These are phyloP conservation scores for Plasmodium coatneyi DNA, from an alignment of 169 alveolate genomes.

Conservation along the genomic window DNA sequence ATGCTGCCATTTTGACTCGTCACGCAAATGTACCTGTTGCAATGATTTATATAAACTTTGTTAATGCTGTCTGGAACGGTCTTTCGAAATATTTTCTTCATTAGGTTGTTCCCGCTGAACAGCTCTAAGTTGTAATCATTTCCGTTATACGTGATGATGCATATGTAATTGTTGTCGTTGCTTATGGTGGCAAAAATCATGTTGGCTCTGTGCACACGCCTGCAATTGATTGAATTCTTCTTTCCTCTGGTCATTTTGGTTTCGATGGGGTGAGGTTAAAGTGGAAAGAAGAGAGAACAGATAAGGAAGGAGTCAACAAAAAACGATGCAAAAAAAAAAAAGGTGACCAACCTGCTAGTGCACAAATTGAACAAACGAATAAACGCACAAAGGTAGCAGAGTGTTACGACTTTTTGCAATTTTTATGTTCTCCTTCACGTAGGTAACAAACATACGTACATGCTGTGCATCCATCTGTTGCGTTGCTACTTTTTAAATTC, in stretches of 20 bases:
- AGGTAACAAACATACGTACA: not conserved
- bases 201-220: conserved; percentile 57
- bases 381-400: not conserved
- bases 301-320: not conserved
- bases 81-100: conserved; percentile 65
- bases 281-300: not conserved
- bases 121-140: conserved; percentile 48
- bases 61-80: conserved; percentile 35
- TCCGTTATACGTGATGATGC: conserved; percentile 54
- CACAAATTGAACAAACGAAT: not conserved
- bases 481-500: not conserved
- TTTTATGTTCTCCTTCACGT: not conserved
- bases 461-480: not conserved
- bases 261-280: not conserved
- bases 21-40: conserved; percentile 43
- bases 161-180: conserved; percentile 44
- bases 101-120: conserved; percentile 34
- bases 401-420: not conserved
- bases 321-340: not conserved
- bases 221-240: conserved; percentile 30
- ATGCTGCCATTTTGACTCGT: conserved; percentile 62
- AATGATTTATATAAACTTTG: conserved; percentile 57
- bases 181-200: conserved; percentile 69
- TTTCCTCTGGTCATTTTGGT: conserved; percentile 17
- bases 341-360: not conserved